Evolutionary conservation across 495 filamentous ascomycete genomes (phyloP).

Genomic region (Penicillium silybi): DNA sequence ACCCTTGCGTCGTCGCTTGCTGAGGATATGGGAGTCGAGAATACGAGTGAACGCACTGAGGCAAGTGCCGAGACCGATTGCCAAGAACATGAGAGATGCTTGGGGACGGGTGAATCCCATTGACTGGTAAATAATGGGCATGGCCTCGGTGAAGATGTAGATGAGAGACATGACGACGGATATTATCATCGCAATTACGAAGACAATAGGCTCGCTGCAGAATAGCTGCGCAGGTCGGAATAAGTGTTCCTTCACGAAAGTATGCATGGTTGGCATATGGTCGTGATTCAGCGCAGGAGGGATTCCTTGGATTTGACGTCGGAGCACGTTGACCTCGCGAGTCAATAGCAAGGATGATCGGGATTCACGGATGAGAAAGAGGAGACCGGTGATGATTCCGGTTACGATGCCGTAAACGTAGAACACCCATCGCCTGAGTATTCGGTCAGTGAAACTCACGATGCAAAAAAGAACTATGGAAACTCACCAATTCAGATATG

Average conservation of each 20-base stretch:
- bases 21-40: constrained; percentile 34
- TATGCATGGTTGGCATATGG: constrained; percentile 31
- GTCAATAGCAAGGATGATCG: constrained; percentile 41
- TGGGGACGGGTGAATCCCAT: constrained; percentile 35
- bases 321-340: constrained; percentile 27
- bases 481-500: constrained; percentile 31
- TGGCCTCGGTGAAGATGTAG: constrained; percentile 52
- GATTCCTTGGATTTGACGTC: constrained; percentile 18
- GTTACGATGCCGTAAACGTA: constrained; percentile 39
- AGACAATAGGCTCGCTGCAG: constrained; percentile 48
- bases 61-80: constrained; percentile 40
- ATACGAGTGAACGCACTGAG: constrained; percentile 41
- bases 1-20: constrained; percentile 19
- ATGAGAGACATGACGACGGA: constrained; percentile 48
- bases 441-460: not conserved
- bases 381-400: constrained; percentile 29
- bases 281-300: constrained; percentile 40
- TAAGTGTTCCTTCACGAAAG: constrained; percentile 39
- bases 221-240: constrained; percentile 42
- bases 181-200: constrained; percentile 41
- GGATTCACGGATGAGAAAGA: constrained; percentile 38
- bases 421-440: constrained; percentile 43
- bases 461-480: not conserved
- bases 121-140: constrained; percentile 40
- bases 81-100: constrained; percentile 43